These are phyloP conservation scores for Lobosporangium transversale DNA, from an alignment of 192 early-diverging fungal species.

Conservation along the genomic window DNA sequence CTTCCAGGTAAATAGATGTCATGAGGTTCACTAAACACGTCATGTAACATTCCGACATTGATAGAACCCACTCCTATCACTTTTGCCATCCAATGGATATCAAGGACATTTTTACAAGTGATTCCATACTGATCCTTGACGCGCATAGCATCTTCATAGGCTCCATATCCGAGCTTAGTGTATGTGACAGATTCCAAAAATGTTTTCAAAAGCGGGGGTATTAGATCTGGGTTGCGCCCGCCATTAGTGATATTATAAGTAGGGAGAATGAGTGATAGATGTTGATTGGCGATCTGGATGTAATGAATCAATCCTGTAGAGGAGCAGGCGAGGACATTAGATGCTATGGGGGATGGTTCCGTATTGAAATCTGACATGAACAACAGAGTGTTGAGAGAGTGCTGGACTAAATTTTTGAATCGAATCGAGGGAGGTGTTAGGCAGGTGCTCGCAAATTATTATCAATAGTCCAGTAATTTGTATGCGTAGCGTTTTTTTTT, in stretches of 20 bases:
- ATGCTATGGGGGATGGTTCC: conserved; percentile 33
- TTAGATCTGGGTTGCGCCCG: conserved; percentile 33
- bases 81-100: conserved; percentile 51
- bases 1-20: conserved; percentile 48
- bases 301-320: conserved; percentile 49
- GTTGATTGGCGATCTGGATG: conserved; percentile 44
- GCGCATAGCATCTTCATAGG: conserved; percentile 33
- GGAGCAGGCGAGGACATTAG: conserved; percentile 38
- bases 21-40: conserved; percentile 32
- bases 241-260: conserved; percentile 41
- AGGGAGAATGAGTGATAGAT: conserved; percentile 35
- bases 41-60: conserved; percentile 39
- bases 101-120: conserved; percentile 28
- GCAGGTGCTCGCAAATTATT: no score
- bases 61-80: conserved; percentile 38
- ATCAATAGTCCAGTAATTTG: no score
- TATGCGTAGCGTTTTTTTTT: no score
- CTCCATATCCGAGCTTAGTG: conserved; percentile 41
- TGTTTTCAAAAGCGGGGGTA: conserved; percentile 43
- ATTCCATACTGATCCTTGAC: conserved; percentile 47
- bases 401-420: conserved; percentile 37
- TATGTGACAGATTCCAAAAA: conserved; percentile 36
- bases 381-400: conserved; percentile 37
- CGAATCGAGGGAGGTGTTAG: no score
- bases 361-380: conserved; percentile 53